Percentiles rank a stretch among this genome's conserved stretches.
Evolutionary conservation across 306 rosid genomes (phyloP).

Genomic region (Datisca glomerata): DNA sequence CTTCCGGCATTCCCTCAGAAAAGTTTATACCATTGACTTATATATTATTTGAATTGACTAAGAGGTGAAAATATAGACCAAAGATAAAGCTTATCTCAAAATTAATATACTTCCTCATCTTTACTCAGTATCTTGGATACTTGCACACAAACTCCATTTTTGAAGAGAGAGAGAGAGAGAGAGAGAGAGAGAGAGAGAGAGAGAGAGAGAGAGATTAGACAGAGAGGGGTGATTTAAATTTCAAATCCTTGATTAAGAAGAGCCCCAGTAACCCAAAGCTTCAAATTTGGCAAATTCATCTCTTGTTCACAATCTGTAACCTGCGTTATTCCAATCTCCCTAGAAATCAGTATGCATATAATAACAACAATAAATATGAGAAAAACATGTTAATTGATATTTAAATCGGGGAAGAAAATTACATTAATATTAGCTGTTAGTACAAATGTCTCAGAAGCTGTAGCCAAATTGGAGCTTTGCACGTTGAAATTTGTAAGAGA

Average conservation of each 20-base stretch:
- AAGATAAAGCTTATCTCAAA: too few species aligned
- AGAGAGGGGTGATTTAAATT: constrained; percentile 29
- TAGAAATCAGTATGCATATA: background rate
- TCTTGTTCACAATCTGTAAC: constrained; percentile 44
- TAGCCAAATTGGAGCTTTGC: constrained; percentile 59
- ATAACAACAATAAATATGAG: too few species aligned
- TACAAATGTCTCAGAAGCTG: constrained; percentile 33
- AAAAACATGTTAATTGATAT: too few species aligned
- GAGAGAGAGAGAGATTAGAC: constrained; percentile 11
- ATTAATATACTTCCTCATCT: too few species aligned
- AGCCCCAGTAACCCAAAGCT: constrained; percentile 84
- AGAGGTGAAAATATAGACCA: too few species aligned
- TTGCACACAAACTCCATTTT: too few species aligned
- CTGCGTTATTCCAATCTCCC: constrained; percentile 26
- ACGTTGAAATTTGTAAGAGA: constrained; percentile 52
- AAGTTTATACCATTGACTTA: too few species aligned
- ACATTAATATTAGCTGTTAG: constrained; percentile 66
- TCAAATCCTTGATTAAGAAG: constrained; percentile 79
- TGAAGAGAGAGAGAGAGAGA: too few species aligned
- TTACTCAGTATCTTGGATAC: too few species aligned
- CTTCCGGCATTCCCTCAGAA: too few species aligned
- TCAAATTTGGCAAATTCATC: constrained; percentile 64
- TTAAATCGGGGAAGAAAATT: constrained; percentile 5
- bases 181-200: too few species aligned
- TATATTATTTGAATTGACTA: too few species aligned